A percentile compares a stretch with the other conserved stretches of the same genome.
Conservation (phyloP, 1,284 basidiomycete genomes). For the Testicularia cyperi region DNA sequence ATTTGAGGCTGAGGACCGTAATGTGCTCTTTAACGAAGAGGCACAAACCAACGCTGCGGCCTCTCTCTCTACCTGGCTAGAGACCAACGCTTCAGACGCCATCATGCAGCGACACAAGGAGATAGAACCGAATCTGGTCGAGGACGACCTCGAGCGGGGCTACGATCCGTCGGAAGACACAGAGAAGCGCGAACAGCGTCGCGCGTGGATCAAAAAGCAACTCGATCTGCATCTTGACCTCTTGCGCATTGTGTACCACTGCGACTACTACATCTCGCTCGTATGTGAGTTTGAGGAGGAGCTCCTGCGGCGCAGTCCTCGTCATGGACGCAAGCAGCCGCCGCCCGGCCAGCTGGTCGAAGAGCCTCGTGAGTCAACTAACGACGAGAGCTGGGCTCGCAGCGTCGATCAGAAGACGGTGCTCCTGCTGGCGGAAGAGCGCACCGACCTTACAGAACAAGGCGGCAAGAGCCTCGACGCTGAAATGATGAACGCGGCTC, state of each 20-base stretch:
- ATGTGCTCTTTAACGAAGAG: conserved; percentile 25
- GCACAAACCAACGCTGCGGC: conserved; percentile 4
- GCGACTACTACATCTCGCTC: conserved; percentile 55
- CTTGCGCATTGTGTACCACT: conserved; percentile 51
- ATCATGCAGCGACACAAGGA: conserved; percentile 21
- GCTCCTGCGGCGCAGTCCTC: conserved; percentile 42
- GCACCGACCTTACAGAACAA: conserved; percentile 27
- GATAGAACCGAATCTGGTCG: conserved; percentile 13
- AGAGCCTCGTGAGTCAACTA: conserved; percentile 24
- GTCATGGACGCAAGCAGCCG: conserved; percentile 41
- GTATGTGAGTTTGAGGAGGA: conserved; percentile 55
- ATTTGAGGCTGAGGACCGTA: conserved; percentile 44
- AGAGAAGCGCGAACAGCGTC: conserved; percentile 21
- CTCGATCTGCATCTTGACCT: conserved; percentile 53
- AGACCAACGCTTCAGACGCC: conserved; percentile 23
- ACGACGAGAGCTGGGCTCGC: conserved; percentile 46
- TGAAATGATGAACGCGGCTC: conserved; percentile 31
- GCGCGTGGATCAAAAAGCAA: conserved; percentile 39
- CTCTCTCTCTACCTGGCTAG: conserved; percentile 20
- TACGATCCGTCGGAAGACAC: conserved; percentile 22
- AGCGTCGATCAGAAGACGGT: conserved; percentile 45
- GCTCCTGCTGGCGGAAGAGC: conserved; percentile 30
- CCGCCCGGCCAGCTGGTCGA: conserved; percentile 17
- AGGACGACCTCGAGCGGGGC: conserved; percentile 24
- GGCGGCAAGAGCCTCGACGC: conserved; percentile 37